A percentile compares a stretch with the other conserved stretches of the same genome.
These are phyloP conservation scores for Fusarium sp. DNA, from an alignment of 2,329 filamentous ascomycete species.

Conservation along the genomic window DNA sequence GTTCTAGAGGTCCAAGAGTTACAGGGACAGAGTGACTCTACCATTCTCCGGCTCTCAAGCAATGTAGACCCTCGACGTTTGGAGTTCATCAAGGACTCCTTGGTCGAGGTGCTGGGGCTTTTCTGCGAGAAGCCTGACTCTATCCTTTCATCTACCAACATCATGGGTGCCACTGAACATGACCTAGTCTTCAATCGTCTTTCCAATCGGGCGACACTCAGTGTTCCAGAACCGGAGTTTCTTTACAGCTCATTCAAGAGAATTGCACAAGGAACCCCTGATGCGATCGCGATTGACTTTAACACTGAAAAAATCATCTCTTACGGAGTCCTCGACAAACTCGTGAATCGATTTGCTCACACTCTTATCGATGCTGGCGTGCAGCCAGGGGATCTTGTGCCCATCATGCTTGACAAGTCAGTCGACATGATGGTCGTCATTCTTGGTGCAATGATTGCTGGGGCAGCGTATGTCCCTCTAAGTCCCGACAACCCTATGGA, in stretches of 20 bases:
- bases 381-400: conserved; percentile 1
- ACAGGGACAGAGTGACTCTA: background rate
- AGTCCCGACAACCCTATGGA: conserved; percentile 32
- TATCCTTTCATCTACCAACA: background rate
- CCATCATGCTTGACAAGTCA: conserved; percentile 28
- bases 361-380: background rate
- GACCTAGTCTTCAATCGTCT: background rate
- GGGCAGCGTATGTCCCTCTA: conserved; percentile 32
- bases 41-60: background rate
- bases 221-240: background rate
- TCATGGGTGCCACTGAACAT: background rate
- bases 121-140: background rate
- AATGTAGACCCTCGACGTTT: conserved; percentile 5
- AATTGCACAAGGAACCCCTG: background rate
- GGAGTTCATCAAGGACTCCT: background rate
- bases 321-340: background rate
- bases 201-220: background rate
- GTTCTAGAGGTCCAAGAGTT: conserved; percentile 2
- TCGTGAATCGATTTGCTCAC: background rate
- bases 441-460: conserved; percentile 29
- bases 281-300: conserved; percentile 8
- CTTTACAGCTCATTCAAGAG: conserved; percentile 3
- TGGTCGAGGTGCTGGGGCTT: background rate
- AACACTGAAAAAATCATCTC: background rate
- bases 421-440: conserved; percentile 26